Percentiles rank a stretch among this genome's conserved stretches.
Conservation (phyloP, 192 early-diverging fungal genomes). For the Haplosporangium gracile region DNA sequence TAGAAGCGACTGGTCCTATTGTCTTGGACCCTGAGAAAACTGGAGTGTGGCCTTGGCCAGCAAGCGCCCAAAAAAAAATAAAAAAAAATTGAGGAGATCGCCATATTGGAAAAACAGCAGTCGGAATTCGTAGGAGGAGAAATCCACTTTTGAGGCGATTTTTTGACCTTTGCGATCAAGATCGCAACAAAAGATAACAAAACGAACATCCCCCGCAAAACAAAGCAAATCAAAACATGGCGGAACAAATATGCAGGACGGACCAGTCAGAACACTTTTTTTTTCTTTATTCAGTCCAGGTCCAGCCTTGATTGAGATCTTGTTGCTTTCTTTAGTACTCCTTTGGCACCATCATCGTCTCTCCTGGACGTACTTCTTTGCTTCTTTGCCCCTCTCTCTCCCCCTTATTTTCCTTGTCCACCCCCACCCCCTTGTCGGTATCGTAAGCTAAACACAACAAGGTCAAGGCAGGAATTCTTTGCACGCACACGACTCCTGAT, state of each 20-base stretch:
- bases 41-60: neutral
- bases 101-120: neutral
- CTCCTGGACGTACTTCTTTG: no score
- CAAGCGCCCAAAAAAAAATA: neutral
- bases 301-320: neutral
- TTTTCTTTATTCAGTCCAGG: neutral
- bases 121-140: neutral
- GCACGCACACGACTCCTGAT: neutral
- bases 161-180: neutral
- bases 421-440: no score
- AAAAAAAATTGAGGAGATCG: neutral
- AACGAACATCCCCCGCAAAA: neutral
- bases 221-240: neutral
- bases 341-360: neutral
- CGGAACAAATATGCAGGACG: neutral
- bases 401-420: no score
- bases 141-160: neutral
- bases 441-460: no score
- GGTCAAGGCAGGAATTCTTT: neutral
- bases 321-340: neutral
- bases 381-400: no score
- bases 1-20: neutral
- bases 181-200: constrained; percentile 5
- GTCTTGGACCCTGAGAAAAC: constrained; percentile 15
- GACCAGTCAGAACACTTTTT: no score